These are phyloP conservation scores for Hevea brasiliensis DNA, from an alignment of 345 rosid genomes.

Conservation along the genomic window DNA sequence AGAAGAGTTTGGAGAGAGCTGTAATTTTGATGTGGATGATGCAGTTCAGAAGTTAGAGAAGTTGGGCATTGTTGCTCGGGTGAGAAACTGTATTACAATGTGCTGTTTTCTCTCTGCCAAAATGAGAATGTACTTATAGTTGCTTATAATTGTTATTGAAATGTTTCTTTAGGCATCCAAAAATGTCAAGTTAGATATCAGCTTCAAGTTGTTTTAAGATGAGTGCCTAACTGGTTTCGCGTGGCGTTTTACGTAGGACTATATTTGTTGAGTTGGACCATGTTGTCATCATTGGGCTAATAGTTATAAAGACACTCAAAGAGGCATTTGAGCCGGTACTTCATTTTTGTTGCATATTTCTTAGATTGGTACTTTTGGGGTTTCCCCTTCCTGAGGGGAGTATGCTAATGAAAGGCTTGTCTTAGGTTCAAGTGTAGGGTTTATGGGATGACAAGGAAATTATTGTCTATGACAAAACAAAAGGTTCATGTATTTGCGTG, in stretches of 20 bases:
- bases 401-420: neutral
- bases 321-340: neutral
- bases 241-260: neutral
- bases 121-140: neutral
- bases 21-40: conserved; percentile 81
- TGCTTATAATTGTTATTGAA: neutral
- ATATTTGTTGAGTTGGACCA: neutral
- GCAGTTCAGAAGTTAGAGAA: conserved; percentile 84
- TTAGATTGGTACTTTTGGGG: neutral
- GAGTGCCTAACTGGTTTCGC: neutral
- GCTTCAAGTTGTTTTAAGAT: neutral
- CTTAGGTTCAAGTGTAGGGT: neutral
- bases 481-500: neutral
- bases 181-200: neutral
- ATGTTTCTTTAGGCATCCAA: neutral
- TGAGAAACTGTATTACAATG: conserved; percentile 25
- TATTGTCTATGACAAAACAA: neutral
- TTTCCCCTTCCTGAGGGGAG: neutral
- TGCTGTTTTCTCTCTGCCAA: neutral
- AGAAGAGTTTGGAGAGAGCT: conserved; percentile 54
- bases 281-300: no score
- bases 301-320: neutral
- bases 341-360: neutral
- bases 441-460: neutral
- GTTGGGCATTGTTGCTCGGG: conserved; percentile 74